Conservation (phyloP, 2,329 filamentous ascomycete genomes). For the Talaromyces sp. region DNA sequence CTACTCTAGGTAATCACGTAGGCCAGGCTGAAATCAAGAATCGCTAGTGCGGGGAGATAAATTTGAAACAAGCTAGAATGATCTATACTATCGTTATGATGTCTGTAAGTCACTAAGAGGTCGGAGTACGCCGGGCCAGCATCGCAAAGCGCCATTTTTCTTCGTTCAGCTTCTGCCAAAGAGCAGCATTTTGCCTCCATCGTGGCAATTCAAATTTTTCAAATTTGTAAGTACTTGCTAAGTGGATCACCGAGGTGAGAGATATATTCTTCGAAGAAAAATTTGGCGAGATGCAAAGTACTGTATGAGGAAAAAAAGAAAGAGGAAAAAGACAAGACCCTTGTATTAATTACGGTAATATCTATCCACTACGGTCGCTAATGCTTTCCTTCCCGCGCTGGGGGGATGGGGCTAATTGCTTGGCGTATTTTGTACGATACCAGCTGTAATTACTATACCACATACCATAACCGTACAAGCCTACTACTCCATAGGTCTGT, state of each 20-base stretch:
- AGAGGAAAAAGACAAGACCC: not conserved
- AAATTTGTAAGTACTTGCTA: not conserved
- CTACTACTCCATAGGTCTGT: not conserved
- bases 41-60: not conserved
- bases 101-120: not conserved
- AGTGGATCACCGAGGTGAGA: too few relatives aligned
- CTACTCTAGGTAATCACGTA: not conserved
- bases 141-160: conserved; percentile 1
- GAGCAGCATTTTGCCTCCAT: not conserved
- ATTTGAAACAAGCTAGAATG: conserved; percentile 8
- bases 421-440: not conserved
- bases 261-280: not conserved
- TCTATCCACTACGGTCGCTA: conserved; percentile 12
- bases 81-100: not conserved
- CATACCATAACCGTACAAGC: not conserved
- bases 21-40: not conserved
- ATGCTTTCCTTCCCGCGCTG: conserved; percentile 4
- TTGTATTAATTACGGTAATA: conserved; percentile 6
- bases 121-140: conserved; percentile 1
- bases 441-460: not conserved
- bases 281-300: not conserved
- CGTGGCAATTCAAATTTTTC: not conserved
- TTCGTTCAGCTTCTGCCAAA: not conserved
- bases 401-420: not conserved
- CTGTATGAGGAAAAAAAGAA: not conserved